Evolutionary conservation across 1,139 yeast species (phyloP).

Genomic region (Hemisphaericaspora subhashii): DNA sequence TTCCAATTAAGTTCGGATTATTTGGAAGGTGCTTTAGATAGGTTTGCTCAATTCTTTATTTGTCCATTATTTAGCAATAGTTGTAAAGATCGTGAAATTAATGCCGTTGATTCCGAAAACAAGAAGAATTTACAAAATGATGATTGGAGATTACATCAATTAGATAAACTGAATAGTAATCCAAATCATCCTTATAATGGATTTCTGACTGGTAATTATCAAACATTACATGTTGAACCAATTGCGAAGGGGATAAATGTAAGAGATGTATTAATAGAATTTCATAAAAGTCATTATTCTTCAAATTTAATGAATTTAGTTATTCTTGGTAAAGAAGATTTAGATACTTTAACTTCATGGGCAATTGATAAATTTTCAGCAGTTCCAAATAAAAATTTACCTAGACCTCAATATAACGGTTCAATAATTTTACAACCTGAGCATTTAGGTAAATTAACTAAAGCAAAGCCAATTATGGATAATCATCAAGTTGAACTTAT

Average conservation of each 20-base stretch:
- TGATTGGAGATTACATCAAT: constrained; percentile 82
- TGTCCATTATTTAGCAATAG: constrained; percentile 76
- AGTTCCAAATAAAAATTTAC: constrained; percentile 56
- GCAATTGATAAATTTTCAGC: constrained; percentile 64
- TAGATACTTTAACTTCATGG: constrained; percentile 73
- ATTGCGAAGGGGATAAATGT: constrained; percentile 51
- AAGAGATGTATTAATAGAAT: constrained; percentile 63
- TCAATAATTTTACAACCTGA: constrained; percentile 35
- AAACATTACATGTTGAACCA: constrained; percentile 62
- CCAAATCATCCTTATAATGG: constrained; percentile 71
- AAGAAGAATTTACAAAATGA: constrained; percentile 92
- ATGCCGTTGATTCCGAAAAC: constrained; percentile 95
- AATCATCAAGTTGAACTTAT: constrained; percentile 62
- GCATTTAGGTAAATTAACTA: constrained; percentile 55
- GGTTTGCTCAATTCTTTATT: constrained; percentile 91
- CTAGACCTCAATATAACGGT: constrained; percentile 48
- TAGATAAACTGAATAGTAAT: constrained; percentile 74
- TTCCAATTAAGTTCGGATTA: constrained; percentile 79
- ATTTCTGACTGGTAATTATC: constrained; percentile 72
- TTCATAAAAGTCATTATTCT: constrained; percentile 63
- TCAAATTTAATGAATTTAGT: constrained; percentile 86
- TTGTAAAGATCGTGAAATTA: constrained; percentile 88
- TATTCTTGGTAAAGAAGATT: constrained; percentile 75
- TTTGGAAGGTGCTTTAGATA: constrained; percentile 83
- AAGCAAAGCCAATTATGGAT: constrained; percentile 83